A percentile compares a stretch with the other conserved stretches of the same genome.
phyloP scores from a whole-genome alignment of 345 rosid species.

The Barbarea vulgaris region DNA sequence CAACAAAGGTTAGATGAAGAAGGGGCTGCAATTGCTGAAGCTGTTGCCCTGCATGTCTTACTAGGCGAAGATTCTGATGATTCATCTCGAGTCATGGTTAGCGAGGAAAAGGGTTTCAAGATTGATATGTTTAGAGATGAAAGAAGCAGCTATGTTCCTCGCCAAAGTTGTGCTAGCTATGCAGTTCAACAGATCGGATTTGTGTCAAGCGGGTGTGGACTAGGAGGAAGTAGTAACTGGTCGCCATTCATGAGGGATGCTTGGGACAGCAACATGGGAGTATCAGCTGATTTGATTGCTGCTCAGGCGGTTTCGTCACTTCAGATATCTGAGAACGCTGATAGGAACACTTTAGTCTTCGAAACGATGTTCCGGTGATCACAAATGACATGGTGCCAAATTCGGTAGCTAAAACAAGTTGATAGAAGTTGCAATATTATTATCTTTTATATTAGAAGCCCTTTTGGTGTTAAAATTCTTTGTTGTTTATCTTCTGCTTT shows the following conservation, averaged over 20 bases:
- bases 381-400: not conserved
- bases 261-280: constrained; percentile 50
- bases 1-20: constrained; percentile 97
- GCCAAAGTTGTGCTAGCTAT: constrained; percentile 40
- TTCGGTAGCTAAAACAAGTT: not conserved
- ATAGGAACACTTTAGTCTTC: constrained; percentile 25
- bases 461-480: not conserved
- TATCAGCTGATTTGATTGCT: constrained; percentile 65
- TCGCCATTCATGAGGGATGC: constrained; percentile 53
- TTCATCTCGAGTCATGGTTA: constrained; percentile 56
- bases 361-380: constrained; percentile 56
- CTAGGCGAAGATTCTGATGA: constrained; percentile 93
- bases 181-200: constrained; percentile 65
- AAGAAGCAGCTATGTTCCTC: constrained; percentile 44
- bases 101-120: constrained; percentile 50
- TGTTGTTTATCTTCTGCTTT: not conserved
- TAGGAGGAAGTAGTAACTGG: constrained; percentile 61
- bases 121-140: constrained; percentile 53
- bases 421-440: not conserved
- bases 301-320: constrained; percentile 90
- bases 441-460: not conserved
- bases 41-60: constrained; percentile 90
- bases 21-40: constrained; percentile 98
- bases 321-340: constrained; percentile 62
- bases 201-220: constrained; percentile 51